A percentile compares a stretch with the other conserved stretches of the same genome.
Conservation (phyloP, 179 eudicot species). For the Silene noctiflora region DNA sequence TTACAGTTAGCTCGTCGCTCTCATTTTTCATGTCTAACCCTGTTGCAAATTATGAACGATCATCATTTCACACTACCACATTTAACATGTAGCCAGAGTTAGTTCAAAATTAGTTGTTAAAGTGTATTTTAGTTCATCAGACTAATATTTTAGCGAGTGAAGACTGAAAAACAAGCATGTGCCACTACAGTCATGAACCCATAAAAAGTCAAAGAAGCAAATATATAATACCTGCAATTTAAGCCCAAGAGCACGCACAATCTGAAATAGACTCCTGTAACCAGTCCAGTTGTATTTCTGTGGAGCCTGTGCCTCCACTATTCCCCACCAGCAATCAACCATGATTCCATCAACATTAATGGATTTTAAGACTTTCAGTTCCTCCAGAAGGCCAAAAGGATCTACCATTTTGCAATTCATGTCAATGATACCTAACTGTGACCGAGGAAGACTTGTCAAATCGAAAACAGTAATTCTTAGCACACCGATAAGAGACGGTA, state of each 20-base stretch:
- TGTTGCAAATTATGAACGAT: no score
- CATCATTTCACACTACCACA: no score
- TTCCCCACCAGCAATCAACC: constrained; percentile 99
- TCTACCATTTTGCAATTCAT: constrained; percentile 67
- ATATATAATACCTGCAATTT: constrained; percentile 78
- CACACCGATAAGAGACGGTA: background rate
- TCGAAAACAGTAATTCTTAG: background rate
- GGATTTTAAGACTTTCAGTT: constrained; percentile 57
- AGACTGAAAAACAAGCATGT: no score
- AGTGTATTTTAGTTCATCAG: no score
- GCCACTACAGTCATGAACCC: no score
- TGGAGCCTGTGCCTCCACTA: constrained; percentile 69
- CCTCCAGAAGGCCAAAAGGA: constrained; percentile 46
- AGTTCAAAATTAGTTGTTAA: no score
- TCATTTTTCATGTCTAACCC: no score
- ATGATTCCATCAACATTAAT: constrained; percentile 76
- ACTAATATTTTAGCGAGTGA: no score
- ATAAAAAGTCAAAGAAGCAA: no score
- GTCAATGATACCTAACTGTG: constrained; percentile 54
- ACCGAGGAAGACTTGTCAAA: background rate
- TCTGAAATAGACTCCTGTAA: constrained; percentile 57
- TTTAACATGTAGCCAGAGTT: no score
- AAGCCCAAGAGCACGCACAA: constrained; percentile 59
- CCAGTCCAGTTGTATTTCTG: constrained; percentile 73
- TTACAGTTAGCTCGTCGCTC: no score